A percentile compares a stretch with the other conserved stretches of the same genome.
phyloP scores from a whole-genome alignment of 768 basidiomycete species.

The Galerina sulciceps region DNA sequence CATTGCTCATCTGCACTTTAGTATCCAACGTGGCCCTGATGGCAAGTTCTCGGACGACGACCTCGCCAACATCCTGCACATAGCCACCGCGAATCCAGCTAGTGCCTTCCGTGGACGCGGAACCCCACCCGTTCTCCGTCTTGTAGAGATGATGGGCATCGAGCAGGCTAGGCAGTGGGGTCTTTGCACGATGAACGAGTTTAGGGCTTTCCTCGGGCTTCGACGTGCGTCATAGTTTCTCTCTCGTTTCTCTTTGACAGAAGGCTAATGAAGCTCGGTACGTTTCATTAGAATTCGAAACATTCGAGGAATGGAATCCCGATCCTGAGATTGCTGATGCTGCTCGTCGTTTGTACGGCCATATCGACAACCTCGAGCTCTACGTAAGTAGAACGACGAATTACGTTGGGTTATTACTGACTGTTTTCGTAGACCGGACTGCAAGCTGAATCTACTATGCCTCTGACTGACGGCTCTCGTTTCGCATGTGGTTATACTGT shows the following conservation, averaged over 20 bases:
- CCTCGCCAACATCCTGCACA: conserved; percentile 13
- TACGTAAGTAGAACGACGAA: conserved; percentile 31
- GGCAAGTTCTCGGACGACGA: conserved; percentile 16
- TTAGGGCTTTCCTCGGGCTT: conserved; percentile 52
- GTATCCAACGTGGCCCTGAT: conserved; percentile 11
- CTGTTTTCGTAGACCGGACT: conserved; percentile 27
- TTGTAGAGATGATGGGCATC: conserved; percentile 63
- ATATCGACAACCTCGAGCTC: conserved; percentile 38
- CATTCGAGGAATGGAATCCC: conserved; percentile 59
- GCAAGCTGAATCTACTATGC: conserved; percentile 38
- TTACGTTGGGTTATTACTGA: background rate
- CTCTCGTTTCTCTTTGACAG: background rate
- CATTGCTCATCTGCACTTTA: background rate
- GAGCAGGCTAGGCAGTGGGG: conserved; percentile 60
- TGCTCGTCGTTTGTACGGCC: conserved; percentile 35
- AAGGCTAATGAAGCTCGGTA: background rate
- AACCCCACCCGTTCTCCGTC: conserved; percentile 47
- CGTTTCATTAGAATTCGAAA: conserved; percentile 36
- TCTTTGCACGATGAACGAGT: conserved; percentile 60
- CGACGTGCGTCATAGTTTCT: conserved; percentile 32
- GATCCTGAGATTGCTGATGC: conserved; percentile 23
- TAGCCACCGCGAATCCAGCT: conserved; percentile 14
- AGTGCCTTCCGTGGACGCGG: conserved; percentile 41
- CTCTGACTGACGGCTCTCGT: conserved; percentile 28
- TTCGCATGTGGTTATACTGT: conserved; percentile 36